Evolutionary conservation across 2,329 filamentous ascomycete species (phyloP).

Genomic region (Cadophora sp.): DNA sequence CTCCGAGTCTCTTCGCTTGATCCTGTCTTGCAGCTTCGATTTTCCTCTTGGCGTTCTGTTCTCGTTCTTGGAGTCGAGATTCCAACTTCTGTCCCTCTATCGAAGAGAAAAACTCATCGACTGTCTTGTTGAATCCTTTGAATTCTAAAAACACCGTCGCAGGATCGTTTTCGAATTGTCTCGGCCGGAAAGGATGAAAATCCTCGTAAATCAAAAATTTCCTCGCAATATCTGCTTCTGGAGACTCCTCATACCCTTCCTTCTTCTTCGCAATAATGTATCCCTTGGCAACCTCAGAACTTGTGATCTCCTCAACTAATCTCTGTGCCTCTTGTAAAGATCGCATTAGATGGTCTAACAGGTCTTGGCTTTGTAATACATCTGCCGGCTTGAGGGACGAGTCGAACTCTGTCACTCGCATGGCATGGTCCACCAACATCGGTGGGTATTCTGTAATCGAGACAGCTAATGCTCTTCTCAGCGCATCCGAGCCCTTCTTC

Average conservation of each 20-base stretch:
- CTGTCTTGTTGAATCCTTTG: slow-evolving; percentile 87
- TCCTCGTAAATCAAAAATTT: slow-evolving; percentile 79
- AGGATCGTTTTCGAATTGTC: slow-evolving; percentile 75
- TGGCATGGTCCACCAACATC: slow-evolving; percentile 84
- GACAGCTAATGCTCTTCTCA: slow-evolving; percentile 81
- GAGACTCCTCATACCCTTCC: slow-evolving; percentile 40
- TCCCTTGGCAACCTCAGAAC: slow-evolving; percentile 71
- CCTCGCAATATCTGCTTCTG: slow-evolving; percentile 48
- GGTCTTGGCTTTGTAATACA: slow-evolving; percentile 68
- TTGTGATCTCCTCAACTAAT: slow-evolving; percentile 73
- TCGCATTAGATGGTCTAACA: slow-evolving; percentile 70
- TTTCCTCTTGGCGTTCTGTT: slow-evolving; percentile 81
- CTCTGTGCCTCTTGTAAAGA: slow-evolving; percentile 74
- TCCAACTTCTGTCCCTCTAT: slow-evolving; percentile 93
- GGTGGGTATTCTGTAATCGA: slow-evolving; percentile 91
- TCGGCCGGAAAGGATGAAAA: slow-evolving; percentile 90
- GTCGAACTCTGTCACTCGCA: slow-evolving; percentile 75
- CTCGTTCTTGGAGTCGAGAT: slow-evolving; percentile 80
- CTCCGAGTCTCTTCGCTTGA: slow-evolving; percentile 84
- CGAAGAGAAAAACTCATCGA: slow-evolving; percentile 97
- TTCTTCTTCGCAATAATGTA: slow-evolving; percentile 84
- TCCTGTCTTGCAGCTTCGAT: slow-evolving; percentile 84
- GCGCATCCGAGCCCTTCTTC: slow-evolving; percentile 74
- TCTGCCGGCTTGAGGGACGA: slow-evolving; percentile 69
- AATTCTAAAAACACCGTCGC: slow-evolving; percentile 75